These are phyloP conservation scores for Fraxinus anomala DNA, from an alignment of 257 asterid genomes.

Conservation along the genomic window DNA sequence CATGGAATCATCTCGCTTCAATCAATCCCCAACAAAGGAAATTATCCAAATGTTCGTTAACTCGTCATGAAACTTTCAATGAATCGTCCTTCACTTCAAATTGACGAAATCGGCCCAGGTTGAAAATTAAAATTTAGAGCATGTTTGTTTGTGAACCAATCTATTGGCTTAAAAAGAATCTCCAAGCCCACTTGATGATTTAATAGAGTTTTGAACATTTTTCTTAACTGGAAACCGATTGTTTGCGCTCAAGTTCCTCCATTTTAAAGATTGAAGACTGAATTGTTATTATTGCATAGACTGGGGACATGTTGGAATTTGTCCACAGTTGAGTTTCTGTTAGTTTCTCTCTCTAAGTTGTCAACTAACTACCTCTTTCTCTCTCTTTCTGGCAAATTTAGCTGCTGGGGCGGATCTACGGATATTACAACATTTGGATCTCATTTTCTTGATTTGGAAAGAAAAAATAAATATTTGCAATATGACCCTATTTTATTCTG, in stretches of 20 bases:
- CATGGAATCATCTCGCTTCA: too few species aligned
- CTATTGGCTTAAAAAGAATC: too few species aligned
- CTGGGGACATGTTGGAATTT: not conserved
- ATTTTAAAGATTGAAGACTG: not conserved
- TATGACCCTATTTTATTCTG: not conserved
- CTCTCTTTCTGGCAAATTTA: not conserved
- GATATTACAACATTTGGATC: not conserved
- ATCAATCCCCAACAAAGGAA: too few species aligned
- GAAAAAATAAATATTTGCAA: not conserved
- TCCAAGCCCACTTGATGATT: too few species aligned
- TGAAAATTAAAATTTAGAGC: too few species aligned
- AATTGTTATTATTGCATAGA: not conserved
- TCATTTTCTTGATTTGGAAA: not conserved
- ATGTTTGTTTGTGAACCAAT: too few species aligned
- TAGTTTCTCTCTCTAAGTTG: constrained; percentile 18
- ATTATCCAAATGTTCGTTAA: too few species aligned
- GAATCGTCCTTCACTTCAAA: too few species aligned
- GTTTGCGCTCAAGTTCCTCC: not conserved
- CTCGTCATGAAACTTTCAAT: too few species aligned
- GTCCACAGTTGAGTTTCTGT: not conserved
- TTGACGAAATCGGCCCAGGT: too few species aligned
- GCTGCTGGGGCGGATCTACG: not conserved
- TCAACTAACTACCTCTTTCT: not conserved
- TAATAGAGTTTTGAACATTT: not conserved
- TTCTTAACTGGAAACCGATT: not conserved